phyloP scores from a whole-genome alignment of 106 monocot genomes.

The Allium sativum region DNA sequence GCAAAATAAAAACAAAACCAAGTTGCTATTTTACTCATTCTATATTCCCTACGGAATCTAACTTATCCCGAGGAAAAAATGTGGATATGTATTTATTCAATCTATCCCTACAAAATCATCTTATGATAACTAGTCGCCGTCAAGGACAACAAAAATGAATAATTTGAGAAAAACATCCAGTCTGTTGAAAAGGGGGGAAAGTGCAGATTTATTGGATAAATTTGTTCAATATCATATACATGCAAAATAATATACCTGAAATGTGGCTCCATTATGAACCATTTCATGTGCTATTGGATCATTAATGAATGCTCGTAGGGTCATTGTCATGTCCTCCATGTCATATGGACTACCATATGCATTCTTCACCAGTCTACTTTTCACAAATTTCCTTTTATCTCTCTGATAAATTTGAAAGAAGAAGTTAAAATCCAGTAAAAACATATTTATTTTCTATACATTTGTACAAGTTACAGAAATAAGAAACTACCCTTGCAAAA shows the following conservation, averaged over 20 bases:
- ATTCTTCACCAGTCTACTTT: slow-evolving; percentile 7
- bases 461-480: neutral
- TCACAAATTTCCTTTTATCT: slow-evolving; percentile 40
- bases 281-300: slow-evolving; percentile 88
- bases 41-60: too few relatives aligned
- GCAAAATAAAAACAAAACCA: too few relatives aligned
- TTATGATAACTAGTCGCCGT: too few relatives aligned
- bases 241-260: slow-evolving; percentile 55
- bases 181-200: too few relatives aligned
- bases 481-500: slow-evolving; percentile 49
- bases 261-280: slow-evolving; percentile 95
- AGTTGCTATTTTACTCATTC: too few relatives aligned
- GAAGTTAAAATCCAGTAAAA: slow-evolving; percentile 8
- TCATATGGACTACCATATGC: slow-evolving; percentile 43
- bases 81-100: too few relatives aligned
- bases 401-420: slow-evolving; percentile 31
- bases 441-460: neutral
- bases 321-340: slow-evolving; percentile 72
- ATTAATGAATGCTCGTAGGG: slow-evolving; percentile 58
- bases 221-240: too few relatives aligned
- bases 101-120: too few relatives aligned
- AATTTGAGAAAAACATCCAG: too few relatives aligned
- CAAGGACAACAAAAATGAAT: too few relatives aligned
- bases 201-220: too few relatives aligned
- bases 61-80: too few relatives aligned